Percentiles rank a stretch among this genome's conserved stretches.
phyloP scores from a whole-genome alignment of 164 flowering plant genomes.

The Umbellularia californica region DNA sequence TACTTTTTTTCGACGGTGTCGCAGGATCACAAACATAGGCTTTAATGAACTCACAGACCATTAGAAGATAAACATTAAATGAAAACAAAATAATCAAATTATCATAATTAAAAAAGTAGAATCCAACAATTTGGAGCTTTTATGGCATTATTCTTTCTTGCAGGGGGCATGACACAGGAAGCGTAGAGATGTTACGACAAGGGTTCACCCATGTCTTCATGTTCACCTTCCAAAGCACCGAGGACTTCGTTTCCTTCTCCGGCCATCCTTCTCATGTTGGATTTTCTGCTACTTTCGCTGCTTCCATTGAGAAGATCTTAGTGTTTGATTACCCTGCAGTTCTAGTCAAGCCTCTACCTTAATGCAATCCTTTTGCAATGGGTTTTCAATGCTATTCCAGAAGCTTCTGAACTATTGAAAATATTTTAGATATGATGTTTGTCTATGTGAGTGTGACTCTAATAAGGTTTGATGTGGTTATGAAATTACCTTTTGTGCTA shows the following conservation, averaged over 20 bases:
- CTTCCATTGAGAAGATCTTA: slow-evolving; percentile 63
- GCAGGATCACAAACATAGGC: too few species aligned
- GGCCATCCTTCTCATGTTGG: slow-evolving; percentile 60
- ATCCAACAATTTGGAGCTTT: too few species aligned
- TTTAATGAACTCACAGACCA: too few species aligned
- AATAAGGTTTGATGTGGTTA: neutral
- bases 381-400: neutral
- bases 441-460: neutral
- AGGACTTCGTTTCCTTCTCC: slow-evolving; percentile 42
- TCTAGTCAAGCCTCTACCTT: slow-evolving; percentile 33
- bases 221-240: slow-evolving; percentile 60
- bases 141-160: neutral
- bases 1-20: too few species aligned
- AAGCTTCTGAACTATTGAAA: neutral
- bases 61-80: too few species aligned
- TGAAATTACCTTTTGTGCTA: too few species aligned
- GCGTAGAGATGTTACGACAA: slow-evolving; percentile 67
- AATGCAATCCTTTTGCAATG: neutral
- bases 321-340: slow-evolving; percentile 66
- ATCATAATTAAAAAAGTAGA: too few species aligned
- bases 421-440: too few species aligned
- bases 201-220: slow-evolving; percentile 70
- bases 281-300: slow-evolving; percentile 51
- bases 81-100: too few species aligned
- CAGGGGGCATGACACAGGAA: slow-evolving; percentile 71